Base-by-base conservation (phyloP, 306 rosid genomes). In the Cicer arietinum region DNA sequence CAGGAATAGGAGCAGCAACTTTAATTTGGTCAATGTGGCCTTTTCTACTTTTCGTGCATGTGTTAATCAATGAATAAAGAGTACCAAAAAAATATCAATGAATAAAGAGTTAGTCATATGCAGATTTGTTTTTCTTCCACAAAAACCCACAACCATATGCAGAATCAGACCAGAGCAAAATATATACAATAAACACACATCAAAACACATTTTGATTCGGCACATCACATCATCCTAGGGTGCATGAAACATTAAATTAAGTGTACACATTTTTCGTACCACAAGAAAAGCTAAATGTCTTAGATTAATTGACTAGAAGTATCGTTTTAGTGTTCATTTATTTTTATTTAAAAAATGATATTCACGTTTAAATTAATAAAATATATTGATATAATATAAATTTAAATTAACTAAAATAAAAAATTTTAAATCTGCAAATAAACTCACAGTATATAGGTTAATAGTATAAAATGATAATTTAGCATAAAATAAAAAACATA, bases 1-100 rank as follows among this genome's bases (percentile, higher is more conserved):
- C 40, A 13, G 53, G 63, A 77, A 69, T 45, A 76, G 78, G 62
- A 16, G 7, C 7, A 22, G n/a, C 8, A 41, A 78, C 77, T 78
- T 78, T 78, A 50, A 62, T 43, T 51, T 53, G 82, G 82, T 78
- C 82, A 70, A 71, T 51, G 13, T 69, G 43, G 35, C 8, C 76
- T 78, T 61, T 64, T 62, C 46, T 51, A 50, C 82, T 62, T 77
- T 78, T 71, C 37, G 16, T 10, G 72, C 59, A 51, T 79, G 71
- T 51, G 35, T 62, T 42, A 64, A 79, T 61, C 71, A 50, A 50
- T 39, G 11, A 52, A 64, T 25, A 64, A 48, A 37, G 12, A 40
- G 62, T 25, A 25, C 35, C 3, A 25, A 25, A 25, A 25, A 25
- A 0, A 25, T 25, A 75, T 50, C 51, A 51, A 61, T 48, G 30